A percentile compares a stretch with the other conserved stretches of the same genome.
These are phyloP conservation scores for Quercus berberidifolia DNA, from an alignment of 306 rosid species.

Conservation along the genomic window DNA sequence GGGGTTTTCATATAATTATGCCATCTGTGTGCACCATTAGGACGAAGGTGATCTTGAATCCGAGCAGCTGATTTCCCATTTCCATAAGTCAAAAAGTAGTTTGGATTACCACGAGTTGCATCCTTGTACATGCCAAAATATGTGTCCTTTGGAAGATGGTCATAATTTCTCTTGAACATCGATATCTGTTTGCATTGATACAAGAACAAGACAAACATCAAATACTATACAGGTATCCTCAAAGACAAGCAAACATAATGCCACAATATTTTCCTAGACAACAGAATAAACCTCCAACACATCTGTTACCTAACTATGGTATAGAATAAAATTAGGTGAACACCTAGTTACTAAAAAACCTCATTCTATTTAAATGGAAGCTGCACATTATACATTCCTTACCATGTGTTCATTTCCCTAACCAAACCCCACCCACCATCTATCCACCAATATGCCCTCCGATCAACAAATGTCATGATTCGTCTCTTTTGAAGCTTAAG, in stretches of 20 bases:
- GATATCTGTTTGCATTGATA: conserved; percentile 52
- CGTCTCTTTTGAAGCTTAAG: background rate
- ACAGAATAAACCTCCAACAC: background rate
- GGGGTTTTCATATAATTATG: conserved; percentile 98
- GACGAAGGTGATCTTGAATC: conserved; percentile 88
- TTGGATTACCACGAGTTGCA: conserved; percentile 88
- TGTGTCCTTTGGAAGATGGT: conserved; percentile 92
- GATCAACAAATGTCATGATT: background rate
- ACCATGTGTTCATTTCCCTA: background rate
- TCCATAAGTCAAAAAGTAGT: conserved; percentile 94
- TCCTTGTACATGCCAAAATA: conserved; percentile 95
- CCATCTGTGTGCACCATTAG: conserved; percentile 99
- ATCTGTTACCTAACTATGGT: background rate
- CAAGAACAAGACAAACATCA: background rate
- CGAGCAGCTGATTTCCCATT: conserved; percentile 98
- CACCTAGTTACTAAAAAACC: background rate
- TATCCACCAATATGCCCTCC: background rate
- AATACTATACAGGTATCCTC: background rate
- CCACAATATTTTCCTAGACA: background rate
- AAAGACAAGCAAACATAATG: background rate
- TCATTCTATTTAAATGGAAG: background rate
- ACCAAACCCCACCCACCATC: background rate
- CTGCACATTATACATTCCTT: background rate
- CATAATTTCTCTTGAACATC: conserved; percentile 93
- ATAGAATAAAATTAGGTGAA: background rate